Evolutionary conservation across 75 land plant species (phyloP), one percentile per base, ranked within the genome.

Genomic region (Pinus albicaulis): DNA sequence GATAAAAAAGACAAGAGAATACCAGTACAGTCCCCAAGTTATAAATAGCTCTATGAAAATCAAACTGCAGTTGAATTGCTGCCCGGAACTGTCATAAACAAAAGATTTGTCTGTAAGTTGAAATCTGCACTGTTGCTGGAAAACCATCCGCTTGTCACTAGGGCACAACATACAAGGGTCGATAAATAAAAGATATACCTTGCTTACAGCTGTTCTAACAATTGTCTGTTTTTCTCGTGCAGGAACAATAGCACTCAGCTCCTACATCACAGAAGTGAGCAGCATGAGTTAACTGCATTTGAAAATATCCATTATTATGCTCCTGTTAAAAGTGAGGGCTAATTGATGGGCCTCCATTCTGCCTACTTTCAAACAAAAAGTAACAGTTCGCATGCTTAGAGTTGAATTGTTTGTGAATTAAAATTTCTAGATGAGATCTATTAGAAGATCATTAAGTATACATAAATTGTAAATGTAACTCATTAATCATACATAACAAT

Each of bases 1-100:
- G 72, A 41, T 44, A 19, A 59, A 52, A 68, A 41, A 5, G 3
- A 68, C 3, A 65, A 41, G 41, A 44, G 82, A 84, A 59, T 57
- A 97, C 99, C 92, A 97, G 82, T 59, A 97, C 98, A 58, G 99
- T 97, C 22, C 99, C 99, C 73, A 97, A 91, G 77, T 97, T 97
- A 90, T 97, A 97, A 71, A 97, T 91, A 71, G 98, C 99, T 74
- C 99, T 86, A 78, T 97, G 99, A 72, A 97, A 97, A 84, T 97
- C 99, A 86, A 92, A 97, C 57, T 94, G 99, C 80, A 97, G 78
- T 71, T 77, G 90, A 72, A 97, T 94, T 60, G 99, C 90, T 75
- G 98, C 93, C 56, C 99, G 93, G 76, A 97, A 97, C 99, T 97
- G 90, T 71, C 76, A 73, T 74, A 15, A 48, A 34, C 71, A 48